Evolutionary conservation across 192 early-diverging fungal genomes (phyloP).

Genomic region (Rhizophagus sp.): DNA sequence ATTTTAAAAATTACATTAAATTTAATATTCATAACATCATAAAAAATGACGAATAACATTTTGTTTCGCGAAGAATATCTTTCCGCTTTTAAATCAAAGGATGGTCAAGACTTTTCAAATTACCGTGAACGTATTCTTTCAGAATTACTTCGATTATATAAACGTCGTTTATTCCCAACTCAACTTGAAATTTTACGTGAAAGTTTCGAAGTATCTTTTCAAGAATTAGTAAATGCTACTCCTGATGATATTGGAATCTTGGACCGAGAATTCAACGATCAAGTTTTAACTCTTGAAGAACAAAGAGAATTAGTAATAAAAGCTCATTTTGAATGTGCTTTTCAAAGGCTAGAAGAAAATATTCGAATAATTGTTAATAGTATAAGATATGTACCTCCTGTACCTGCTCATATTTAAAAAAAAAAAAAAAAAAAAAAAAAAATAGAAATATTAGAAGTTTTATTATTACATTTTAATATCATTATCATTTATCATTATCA

Average conservation of each 20-base stretch:
- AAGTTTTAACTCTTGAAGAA: slow-evolving; percentile 5
- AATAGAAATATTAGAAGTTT: not conserved
- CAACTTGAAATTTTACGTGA: slow-evolving; percentile 14
- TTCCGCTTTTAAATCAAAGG: not conserved
- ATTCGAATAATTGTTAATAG: not conserved
- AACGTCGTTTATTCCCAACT: slow-evolving; percentile 15
- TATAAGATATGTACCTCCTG: not conserved
- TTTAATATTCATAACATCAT: too few species aligned
- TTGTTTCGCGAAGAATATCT: slow-evolving; percentile 12
- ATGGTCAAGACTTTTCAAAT: not conserved
- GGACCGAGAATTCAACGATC: not conserved
- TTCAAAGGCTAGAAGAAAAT: slow-evolving; percentile 9
- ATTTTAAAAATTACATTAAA: too few species aligned
- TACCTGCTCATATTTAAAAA: not conserved
- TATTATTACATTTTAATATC: too few species aligned
- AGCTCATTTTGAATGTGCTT: slow-evolving; percentile 19
- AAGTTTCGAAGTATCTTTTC: slow-evolving; percentile 22
- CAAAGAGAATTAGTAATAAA: slow-evolving; percentile 12
- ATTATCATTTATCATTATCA: too few species aligned
- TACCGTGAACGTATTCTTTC: slow-evolving; percentile 19
- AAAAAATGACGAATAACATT: not conserved
- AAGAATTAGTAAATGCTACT: slow-evolving; percentile 20
- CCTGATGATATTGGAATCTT: not conserved
- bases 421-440: not conserved
- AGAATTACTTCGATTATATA: not conserved